These are phyloP conservation scores for Bacidia rubella DNA, from an alignment of 495 filamentous ascomycete species.

Conservation along the genomic window DNA sequence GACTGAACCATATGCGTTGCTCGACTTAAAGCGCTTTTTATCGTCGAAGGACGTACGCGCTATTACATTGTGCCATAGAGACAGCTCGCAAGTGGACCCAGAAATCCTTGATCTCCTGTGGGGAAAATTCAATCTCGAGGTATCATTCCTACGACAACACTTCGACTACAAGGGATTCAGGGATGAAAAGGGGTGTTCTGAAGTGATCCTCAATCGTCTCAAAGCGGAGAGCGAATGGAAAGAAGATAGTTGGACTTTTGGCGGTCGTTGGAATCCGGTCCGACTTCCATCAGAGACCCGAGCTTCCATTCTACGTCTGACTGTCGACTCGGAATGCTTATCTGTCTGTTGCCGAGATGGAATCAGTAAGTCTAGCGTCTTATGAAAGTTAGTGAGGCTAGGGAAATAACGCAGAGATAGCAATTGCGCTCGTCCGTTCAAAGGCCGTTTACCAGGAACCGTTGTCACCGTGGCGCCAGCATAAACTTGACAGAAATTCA, in stretches of 20 bases:
- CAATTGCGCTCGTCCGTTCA: not conserved
- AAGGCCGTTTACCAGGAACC: not conserved
- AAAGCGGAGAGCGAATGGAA: not conserved
- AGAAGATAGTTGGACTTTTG: not conserved
- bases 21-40: no score
- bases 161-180: not conserved
- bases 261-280: not conserved
- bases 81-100: not conserved
- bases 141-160: not conserved
- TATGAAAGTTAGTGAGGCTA: not conserved
- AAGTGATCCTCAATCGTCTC: not conserved
- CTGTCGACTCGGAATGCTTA: not conserved
- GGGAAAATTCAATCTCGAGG: not conserved
- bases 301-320: not conserved
- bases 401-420: not conserved
- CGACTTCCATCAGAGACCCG: not conserved
- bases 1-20: no score
- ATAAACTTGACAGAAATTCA: no score
- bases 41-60: not conserved
- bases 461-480: not conserved
- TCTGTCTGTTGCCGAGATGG: not conserved
- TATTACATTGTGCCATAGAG: not conserved
- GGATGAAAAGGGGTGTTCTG: not conserved
- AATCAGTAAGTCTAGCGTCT: not conserved
- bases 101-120: not conserved